Base-by-base conservation (phyloP, 2,329 filamentous ascomycete species). In the Penicillium sclerotiorum region DNA sequence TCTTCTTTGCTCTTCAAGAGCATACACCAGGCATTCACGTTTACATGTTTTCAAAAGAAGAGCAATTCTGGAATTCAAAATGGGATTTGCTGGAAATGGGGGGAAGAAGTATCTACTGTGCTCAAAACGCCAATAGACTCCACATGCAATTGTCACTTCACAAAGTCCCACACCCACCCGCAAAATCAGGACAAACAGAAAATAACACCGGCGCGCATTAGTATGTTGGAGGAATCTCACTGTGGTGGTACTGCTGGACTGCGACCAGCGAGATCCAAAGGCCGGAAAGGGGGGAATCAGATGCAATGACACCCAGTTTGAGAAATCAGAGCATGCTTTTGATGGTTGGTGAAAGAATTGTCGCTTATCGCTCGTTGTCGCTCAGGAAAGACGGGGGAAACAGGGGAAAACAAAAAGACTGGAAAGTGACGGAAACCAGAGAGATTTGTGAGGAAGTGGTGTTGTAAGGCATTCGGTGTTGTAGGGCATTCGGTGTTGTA, bases 191-290 rank as follows among this genome's bases (percentile, higher is more conserved):
- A n/a, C n/a, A n/a, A n/a, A n/a, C n/a, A 33, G 13, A 11, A 32
- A 37, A 42, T 36, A 53, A 25, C 41, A 20, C 35, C 47, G 15
- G 43, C 15, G 54, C 43, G 46, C 52, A 56, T 58, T 58, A 58
- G 56, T 58, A 58, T 55, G 18, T 33, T 15, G 28, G 11, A 18
- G 25, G 21, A 6, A 20, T 40, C 33, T 12, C 27, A 15, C 27
- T 33, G 27, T 18, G 27, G 40, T 20, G 18, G 28, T n/a, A n/a
- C n/a, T n/a, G n/a, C n/a, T n/a, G 27, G 27, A 15, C 18, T 23
- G 18, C 40, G 8, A 13, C 21, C 13, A 28, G 17, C 33, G 28
- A 36, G 33, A 36, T 4, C 15, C 8, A 36, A 36, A 30, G 7
- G 25, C 12, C 39, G n/a, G n/a, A 37, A 25, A 41, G 13, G 20